Evolutionary conservation across 352 stramenopile species (phyloP), one percentile per base, ranked within the genome.

Genomic region (Pythium pyrilobum): DNA sequence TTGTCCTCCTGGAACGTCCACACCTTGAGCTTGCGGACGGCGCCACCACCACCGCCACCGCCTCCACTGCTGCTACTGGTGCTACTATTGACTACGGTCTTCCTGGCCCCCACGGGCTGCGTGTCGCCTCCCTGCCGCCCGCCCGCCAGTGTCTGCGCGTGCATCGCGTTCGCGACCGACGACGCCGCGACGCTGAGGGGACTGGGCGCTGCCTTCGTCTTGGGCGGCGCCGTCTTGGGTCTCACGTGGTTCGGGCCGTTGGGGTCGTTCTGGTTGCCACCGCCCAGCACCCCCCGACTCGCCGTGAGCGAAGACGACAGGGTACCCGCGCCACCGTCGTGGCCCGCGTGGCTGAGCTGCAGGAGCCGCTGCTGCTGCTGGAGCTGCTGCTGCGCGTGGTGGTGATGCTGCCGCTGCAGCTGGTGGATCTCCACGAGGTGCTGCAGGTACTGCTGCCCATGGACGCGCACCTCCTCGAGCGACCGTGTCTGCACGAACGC

Each of bases 1-100:
- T 89, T 89, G 55, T 95, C 82, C 62, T 95, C 82, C 43, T 92
- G 72, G 36, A 88, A 87, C 27, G 64, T 91, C 85, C 85, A 95
- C 12, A 62, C 44, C 29, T 79, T 88, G n/a, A 32, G n/a, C 31
- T 57, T 57, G 23, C 7, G 12, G 41, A 15, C 10, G 12, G 12
- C n/a, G 41, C 41, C 41, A n/a, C 9, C 15, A 18, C 28, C 42
- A 18, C n/a, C 25, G 3, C 39, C 39, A 24, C 36, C 16, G 5
- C n/a, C n/a, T n/a, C 36, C 36, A 24, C 21, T 46, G 20, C n/a
- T n/a, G n/a, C n/a, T n/a, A n/a, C n/a, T n/a, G 42, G 3, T 36
- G 25, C 12, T 15, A 16, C 42, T 11, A 7, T 37, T 15, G 25
- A 4, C 3, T 34, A n/a, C n/a, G n/a, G 21, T 42, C 13, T 52